Evolutionary conservation across 805 yeast genomes (phyloP).

Genomic region (Metschnikowia continentalis): DNA sequence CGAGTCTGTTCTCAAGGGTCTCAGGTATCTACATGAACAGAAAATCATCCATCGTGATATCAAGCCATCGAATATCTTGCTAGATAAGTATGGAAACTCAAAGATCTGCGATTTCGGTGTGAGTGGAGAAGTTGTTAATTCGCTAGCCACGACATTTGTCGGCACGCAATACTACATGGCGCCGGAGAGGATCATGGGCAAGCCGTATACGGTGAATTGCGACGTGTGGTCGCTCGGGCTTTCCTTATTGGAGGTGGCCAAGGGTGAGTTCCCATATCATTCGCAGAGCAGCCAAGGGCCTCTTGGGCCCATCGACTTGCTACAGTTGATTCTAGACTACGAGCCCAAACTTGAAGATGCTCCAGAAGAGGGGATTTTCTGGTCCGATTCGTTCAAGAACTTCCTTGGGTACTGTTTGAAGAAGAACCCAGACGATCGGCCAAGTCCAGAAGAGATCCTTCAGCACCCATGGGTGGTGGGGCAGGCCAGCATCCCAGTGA

Average conservation of each 20-base stretch:
- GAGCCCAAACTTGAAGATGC: slow-evolving; percentile 79
- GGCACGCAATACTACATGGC: slow-evolving; percentile 99
- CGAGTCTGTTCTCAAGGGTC: slow-evolving; percentile 76
- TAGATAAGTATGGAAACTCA: slow-evolving; percentile 74
- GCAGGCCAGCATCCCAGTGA: slow-evolving; percentile 65
- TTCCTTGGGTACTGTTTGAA: slow-evolving; percentile 77
- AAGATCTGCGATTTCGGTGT: slow-evolving; percentile 97
- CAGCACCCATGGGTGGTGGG: slow-evolving; percentile 90
- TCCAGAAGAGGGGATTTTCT: slow-evolving; percentile 65
- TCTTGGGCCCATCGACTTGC: slow-evolving; percentile 74
- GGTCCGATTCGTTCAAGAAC: slow-evolving; percentile 81
- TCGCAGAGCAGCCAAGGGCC: slow-evolving; percentile 27
- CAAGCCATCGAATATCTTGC: slow-evolving; percentile 87
- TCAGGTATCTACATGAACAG: slow-evolving; percentile 82
- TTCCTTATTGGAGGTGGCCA: slow-evolving; percentile 88
- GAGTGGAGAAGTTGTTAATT: slow-evolving; percentile 93
- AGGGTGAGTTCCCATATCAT: slow-evolving; percentile 79
- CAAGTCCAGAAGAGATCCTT: slow-evolving; percentile 91
- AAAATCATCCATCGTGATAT: slow-evolving; percentile 92
- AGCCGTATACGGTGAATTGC: slow-evolving; percentile 89
- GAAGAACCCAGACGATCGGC: slow-evolving; percentile 75
- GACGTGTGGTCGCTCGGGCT: slow-evolving; percentile 97
- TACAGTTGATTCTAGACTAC: slow-evolving; percentile 75
- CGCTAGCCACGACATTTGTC: slow-evolving; percentile 92
- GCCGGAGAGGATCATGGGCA: slow-evolving; percentile 94